Percentiles rank a stretch among this genome's conserved stretches.
phyloP scores from a whole-genome alignment of 1,284 basidiomycete species.

The Ganoderma sp. region DNA sequence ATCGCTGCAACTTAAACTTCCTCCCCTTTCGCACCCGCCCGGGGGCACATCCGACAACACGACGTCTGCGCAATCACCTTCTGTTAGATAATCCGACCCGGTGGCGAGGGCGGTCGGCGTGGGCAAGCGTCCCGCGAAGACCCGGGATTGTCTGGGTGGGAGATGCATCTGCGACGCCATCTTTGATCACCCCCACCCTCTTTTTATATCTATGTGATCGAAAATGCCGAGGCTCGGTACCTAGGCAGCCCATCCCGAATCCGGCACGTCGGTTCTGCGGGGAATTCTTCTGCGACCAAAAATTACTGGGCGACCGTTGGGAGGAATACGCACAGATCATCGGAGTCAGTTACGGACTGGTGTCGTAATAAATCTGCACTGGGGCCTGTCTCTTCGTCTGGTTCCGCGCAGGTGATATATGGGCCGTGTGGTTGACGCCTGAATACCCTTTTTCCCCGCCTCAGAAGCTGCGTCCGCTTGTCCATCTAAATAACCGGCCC shows the following conservation, averaged over 20 bases:
- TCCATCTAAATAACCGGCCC: conserved; percentile 6
- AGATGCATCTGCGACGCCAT: conserved; percentile 25
- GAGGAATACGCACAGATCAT: conserved; percentile 29
- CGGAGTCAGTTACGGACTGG: conserved; percentile 30
- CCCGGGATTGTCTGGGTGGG: conserved; percentile 24
- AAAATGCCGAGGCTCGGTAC: conserved; percentile 39
- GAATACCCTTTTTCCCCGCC: conserved; percentile 25
- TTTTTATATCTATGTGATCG: conserved; percentile 34
- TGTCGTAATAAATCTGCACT: conserved; percentile 31
- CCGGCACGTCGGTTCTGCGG: conserved; percentile 29
- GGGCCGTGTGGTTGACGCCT: conserved; percentile 19
- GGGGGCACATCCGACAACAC: conserved; percentile 12
- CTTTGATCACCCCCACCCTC: conserved; percentile 34
- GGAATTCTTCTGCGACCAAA: conserved; percentile 33
- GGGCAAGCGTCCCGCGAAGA: conserved; percentile 36
- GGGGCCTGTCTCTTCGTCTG: conserved; percentile 26
- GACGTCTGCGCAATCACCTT: conserved; percentile 22
- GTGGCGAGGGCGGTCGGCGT: conserved; percentile 12
- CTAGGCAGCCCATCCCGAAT: conserved; percentile 31
- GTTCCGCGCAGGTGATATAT: conserved; percentile 31
- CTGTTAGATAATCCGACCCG: conserved; percentile 30
- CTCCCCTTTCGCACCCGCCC: background rate
- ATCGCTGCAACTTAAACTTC: conserved; percentile 17
- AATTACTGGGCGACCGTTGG: conserved; percentile 34
- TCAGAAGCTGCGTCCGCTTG: conserved; percentile 17